A percentile compares a stretch with the other conserved stretches of the same genome.
Conservation (phyloP, 331 rosid genomes). For the Ulmus americana region DNA sequence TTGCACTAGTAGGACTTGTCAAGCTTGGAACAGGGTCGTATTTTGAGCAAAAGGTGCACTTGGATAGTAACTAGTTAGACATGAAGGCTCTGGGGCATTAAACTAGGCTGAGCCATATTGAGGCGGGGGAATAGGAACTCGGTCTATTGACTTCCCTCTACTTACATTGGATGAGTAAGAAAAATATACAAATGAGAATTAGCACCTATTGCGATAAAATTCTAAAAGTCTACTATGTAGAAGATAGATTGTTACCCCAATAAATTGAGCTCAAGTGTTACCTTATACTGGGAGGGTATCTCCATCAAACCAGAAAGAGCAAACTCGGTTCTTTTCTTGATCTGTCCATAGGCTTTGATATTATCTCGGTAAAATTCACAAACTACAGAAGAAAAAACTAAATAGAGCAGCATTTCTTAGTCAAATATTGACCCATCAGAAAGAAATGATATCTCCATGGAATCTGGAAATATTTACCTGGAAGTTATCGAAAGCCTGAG, state of each 20-base stretch:
- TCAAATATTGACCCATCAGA: slow-evolving; percentile 4
- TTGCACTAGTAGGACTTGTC: slow-evolving; percentile 22
- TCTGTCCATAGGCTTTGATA: slow-evolving; percentile 65
- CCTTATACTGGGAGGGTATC: slow-evolving; percentile 84
- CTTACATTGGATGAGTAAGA: slow-evolving; percentile 32
- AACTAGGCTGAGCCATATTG: slow-evolving; percentile 48
- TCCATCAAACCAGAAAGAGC: slow-evolving; percentile 90
- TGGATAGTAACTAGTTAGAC: slow-evolving; percentile 40
- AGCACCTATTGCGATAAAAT: slow-evolving; percentile 20
- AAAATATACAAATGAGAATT: not conserved
- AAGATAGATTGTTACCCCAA: slow-evolving; percentile 60
- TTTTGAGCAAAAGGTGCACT: slow-evolving; percentile 46
- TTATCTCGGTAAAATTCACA: slow-evolving; percentile 86
- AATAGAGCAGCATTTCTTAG: not conserved
- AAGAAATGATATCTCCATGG: slow-evolving; percentile 9
- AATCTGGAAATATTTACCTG: slow-evolving; percentile 48
- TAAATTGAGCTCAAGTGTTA: slow-evolving; percentile 67
- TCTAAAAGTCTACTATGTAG: slow-evolving; percentile 7
- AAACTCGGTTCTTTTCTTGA: slow-evolving; percentile 81
- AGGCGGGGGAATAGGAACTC: slow-evolving; percentile 87
- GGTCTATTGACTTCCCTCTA: slow-evolving; percentile 57
- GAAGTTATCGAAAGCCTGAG: slow-evolving; percentile 85
- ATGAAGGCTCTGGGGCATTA: slow-evolving; percentile 37
- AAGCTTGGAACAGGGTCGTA: slow-evolving; percentile 19
- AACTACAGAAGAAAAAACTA: slow-evolving; percentile 44